Percentiles rank a stretch among this genome's conserved stretches.
These are phyloP conservation scores for Globisporangium nagaii DNA, from an alignment of 352 stramenopile genomes.

Conservation along the genomic window DNA sequence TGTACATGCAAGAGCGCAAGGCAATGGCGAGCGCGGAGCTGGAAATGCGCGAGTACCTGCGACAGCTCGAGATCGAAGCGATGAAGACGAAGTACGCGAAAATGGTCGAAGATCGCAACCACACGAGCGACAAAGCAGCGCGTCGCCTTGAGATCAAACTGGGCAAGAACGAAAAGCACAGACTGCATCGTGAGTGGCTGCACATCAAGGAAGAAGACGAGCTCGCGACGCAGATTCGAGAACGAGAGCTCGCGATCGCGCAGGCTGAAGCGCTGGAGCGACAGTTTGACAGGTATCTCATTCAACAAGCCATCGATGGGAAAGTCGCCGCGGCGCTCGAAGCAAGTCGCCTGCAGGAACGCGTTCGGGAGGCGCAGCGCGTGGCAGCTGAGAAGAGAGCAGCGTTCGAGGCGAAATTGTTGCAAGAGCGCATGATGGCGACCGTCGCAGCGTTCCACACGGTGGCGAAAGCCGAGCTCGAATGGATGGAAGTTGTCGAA, in stretches of 20 bases:
- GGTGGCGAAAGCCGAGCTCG: constrained; percentile 23
- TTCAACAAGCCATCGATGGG: constrained; percentile 51
- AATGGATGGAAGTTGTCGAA: constrained; percentile 54
- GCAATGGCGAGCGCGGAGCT: constrained; percentile 54
- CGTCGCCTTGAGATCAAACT: constrained; percentile 73
- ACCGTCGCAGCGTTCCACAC: constrained; percentile 48
- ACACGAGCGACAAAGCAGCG: constrained; percentile 57
- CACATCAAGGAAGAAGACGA: constrained; percentile 65
- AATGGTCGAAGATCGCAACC: constrained; percentile 54
- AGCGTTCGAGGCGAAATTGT: constrained; percentile 47
- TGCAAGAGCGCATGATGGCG: constrained; percentile 60
- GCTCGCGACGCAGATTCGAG: constrained; percentile 48
- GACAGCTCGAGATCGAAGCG: constrained; percentile 52
- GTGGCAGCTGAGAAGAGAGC: constrained; percentile 33
- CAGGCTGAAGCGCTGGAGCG: constrained; percentile 40
- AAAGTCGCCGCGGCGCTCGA: constrained; percentile 45
- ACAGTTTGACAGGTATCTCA: constrained; percentile 58
- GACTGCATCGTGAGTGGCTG: constrained; percentile 62
- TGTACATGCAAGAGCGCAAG: constrained; percentile 59
- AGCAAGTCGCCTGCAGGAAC: constrained; percentile 28
- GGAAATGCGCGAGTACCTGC: constrained; percentile 67
- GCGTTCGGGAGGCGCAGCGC: constrained; percentile 40
- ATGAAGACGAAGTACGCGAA: constrained; percentile 77
- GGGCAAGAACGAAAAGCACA: constrained; percentile 75
- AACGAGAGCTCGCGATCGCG: constrained; percentile 32